phyloP scores from a whole-genome alignment of 1,284 basidiomycete species.

The Boletus coffeatus region DNA sequence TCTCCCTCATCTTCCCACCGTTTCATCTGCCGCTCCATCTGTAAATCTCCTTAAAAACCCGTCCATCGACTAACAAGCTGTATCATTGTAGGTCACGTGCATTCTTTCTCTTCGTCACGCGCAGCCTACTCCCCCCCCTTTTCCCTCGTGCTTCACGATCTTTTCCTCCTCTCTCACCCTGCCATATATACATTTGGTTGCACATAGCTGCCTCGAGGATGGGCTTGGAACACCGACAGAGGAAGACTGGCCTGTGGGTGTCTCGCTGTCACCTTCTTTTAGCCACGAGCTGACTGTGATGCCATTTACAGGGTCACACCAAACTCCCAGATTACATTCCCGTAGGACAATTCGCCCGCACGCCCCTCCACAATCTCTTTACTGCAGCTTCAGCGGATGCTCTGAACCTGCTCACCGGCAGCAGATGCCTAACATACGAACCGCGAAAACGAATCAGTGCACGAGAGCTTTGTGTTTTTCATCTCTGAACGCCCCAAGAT shows the following conservation, averaged over 20 bases:
- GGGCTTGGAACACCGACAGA: conserved; percentile 89
- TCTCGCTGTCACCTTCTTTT: background rate
- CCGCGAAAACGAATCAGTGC: conserved; percentile 81
- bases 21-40: conserved; percentile 3
- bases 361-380: conserved; percentile 81
- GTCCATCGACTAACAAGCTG: conserved; percentile 7
- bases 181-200: conserved; percentile 23
- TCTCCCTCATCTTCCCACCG: background rate
- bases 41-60: conserved; percentile 19
- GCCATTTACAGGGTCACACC: conserved; percentile 64
- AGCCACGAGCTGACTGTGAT: background rate
- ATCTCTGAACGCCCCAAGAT: background rate
- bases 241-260: conserved; percentile 88
- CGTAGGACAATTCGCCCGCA: conserved; percentile 78
- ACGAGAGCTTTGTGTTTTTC: conserved; percentile 49
- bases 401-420: conserved; percentile 65
- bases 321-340: conserved; percentile 87
- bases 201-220: no score
- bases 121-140: background rate
- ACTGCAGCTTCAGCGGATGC: conserved; percentile 87
- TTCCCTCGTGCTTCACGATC: background rate
- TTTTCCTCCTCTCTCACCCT: conserved; percentile 16
- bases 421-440: conserved; percentile 80
- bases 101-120: conserved; percentile 8
- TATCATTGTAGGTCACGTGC: conserved; percentile 18